Conservation (phyloP, 306 rosid species). For the Rosa rugosa region DNA sequence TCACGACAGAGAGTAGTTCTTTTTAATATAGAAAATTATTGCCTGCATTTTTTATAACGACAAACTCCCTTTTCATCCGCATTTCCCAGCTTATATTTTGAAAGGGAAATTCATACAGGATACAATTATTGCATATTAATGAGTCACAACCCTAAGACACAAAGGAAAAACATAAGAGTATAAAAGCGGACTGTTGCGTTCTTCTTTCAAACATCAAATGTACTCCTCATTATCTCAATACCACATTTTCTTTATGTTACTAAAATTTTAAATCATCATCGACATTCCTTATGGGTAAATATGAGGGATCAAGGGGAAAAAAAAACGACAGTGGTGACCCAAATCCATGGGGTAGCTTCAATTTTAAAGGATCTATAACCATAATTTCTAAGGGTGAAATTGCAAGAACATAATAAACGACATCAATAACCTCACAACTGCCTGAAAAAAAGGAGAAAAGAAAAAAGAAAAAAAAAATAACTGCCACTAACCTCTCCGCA, state of each 20-base stretch:
- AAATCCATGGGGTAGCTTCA: neutral
- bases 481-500: conserved; percentile 59
- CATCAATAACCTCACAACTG: neutral
- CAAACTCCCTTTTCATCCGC: neutral
- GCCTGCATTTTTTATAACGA: neutral
- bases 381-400: neutral
- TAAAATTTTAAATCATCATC: too few relatives aligned
- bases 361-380: neutral
- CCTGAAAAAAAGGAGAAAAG: neutral
- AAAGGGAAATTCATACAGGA: neutral
- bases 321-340: too few relatives aligned
- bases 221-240: too few relatives aligned
- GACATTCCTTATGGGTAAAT: too few relatives aligned
- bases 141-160: neutral
- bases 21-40: neutral
- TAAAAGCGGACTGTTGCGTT: neutral
- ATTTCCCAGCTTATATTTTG: neutral
- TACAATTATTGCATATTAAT: too few relatives aligned
- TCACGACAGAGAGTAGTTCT: neutral
- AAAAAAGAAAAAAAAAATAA: neutral
- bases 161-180: neutral
- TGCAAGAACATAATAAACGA: neutral
- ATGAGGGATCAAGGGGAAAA: too few relatives aligned
- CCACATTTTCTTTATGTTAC: too few relatives aligned
- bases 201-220: too few relatives aligned